Evolutionary conservation across 169 alveolate species (phyloP), one percentile per base, ranked within the genome.

Genomic region (Gregarina niphandrodes): DNA sequence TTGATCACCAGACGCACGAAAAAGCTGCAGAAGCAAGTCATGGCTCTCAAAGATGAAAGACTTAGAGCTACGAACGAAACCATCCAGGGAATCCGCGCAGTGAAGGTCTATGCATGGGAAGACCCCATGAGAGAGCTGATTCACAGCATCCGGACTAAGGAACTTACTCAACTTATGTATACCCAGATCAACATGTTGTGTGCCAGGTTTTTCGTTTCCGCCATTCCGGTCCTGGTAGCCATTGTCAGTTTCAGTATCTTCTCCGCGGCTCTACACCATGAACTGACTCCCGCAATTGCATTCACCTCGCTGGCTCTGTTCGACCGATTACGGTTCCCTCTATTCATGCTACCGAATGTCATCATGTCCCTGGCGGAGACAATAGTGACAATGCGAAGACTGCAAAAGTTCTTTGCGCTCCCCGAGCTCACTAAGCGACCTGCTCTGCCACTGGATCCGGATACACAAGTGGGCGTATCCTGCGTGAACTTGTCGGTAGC

Each of bases 101-200:
- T 76, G 20, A 80, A 80, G 48, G 44, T 73, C 36, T 69, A 76
- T 55, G 68, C 68, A 2, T 80, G 91, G 91, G 76, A 69, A 30
- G 53, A 59, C 19, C 28, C 64, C 3, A 75, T 80, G 52, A 16
- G 46, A 6, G 42, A 49, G 26, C 52, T 47, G 49, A 64, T 77
- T 4, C 24, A 37, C 19, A 49, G 54, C 23, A 52, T 53, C 21
- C 54, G 91, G 43, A 41, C 48, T 5, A 23, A 22, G 12, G 87
- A 80, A 54, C 42, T 51, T 15, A 0, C 20, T 21, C 12, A 2
- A 17, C 41, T 51, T n/a, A 38, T 16, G 42, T 18, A 38, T 20
- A 13, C 15, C 6, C 29, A 20, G 1, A 21, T 16, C 12, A 21
- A 16, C 45, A 38, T 19, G 45, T 21, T 5, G 7, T 7, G 5